These are phyloP conservation scores for Trichoderma cornu-damae DNA, from an alignment of 2,329 filamentous ascomycete genomes.

Conservation along the genomic window DNA sequence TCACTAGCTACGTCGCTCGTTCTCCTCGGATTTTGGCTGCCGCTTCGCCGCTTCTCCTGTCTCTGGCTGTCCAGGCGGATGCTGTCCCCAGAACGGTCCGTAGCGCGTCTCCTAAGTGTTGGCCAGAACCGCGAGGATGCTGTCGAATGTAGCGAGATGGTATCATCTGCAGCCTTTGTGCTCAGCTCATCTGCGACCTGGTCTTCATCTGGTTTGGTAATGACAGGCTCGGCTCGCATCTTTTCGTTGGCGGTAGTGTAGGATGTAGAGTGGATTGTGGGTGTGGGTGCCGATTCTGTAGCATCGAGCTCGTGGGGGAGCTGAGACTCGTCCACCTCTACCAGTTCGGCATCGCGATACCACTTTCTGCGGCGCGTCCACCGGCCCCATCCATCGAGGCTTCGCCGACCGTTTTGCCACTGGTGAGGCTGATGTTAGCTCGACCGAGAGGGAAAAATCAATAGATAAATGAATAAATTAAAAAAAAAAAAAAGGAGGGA, in stretches of 20 bases:
- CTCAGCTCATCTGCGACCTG: constrained; percentile 25
- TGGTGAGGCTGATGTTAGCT: constrained; percentile 31
- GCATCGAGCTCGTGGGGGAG: constrained; percentile 34
- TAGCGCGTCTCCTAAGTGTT: constrained; percentile 38
- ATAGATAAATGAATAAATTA: too few species aligned
- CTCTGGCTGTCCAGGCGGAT: constrained; percentile 10
- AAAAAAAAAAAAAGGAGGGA: too few species aligned
- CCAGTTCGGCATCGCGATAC: constrained; percentile 92
- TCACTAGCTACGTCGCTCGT: constrained; percentile 43
- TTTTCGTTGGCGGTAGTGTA: constrained; percentile 37
- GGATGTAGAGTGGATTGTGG: constrained; percentile 27
- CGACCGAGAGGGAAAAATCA: too few species aligned
- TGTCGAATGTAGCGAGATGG: constrained; percentile 43
- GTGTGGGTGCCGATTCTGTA: constrained; percentile 26
- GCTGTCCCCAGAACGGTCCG: constrained; percentile 30
- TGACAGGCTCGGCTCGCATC: constrained; percentile 30
- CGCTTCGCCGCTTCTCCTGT: constrained; percentile 25
- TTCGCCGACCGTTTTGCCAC: constrained; percentile 86
- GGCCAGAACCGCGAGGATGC: constrained; percentile 45
- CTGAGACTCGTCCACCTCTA: constrained; percentile 56
- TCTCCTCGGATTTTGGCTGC: constrained; percentile 36
- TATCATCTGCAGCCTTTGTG: constrained; percentile 37
- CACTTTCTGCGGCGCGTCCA: constrained; percentile 93
- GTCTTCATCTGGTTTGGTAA: constrained; percentile 27
- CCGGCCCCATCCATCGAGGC: constrained; percentile 84